Evolutionary conservation across 139 green algal genomes (phyloP).

Genomic region (Eudorina sp.): DNA sequence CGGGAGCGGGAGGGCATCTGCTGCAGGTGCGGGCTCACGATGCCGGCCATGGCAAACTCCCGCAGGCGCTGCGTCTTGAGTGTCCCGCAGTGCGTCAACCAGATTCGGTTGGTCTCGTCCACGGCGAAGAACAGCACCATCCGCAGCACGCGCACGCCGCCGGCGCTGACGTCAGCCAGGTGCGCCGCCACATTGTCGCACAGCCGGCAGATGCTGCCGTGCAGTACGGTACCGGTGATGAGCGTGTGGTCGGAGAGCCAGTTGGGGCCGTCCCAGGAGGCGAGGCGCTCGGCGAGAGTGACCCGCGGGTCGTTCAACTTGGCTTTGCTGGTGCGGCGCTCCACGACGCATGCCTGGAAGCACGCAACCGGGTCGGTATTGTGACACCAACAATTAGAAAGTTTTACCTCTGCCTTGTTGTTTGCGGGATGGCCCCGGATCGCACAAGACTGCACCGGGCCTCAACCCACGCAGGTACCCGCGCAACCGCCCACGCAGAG

Average conservation of each 20-base stretch:
- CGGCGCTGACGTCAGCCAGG: conserved; percentile 47
- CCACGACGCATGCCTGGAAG: conserved; percentile 34
- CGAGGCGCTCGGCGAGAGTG: conserved; percentile 42
- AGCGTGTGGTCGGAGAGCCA: conserved; percentile 38
- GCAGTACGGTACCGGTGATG: conserved; percentile 42
- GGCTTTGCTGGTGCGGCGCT: conserved; percentile 45
- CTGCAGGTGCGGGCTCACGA: not conserved
- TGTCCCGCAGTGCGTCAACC: conserved; percentile 55
- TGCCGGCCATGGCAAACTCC: not conserved
- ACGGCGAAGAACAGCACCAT: conserved; percentile 64
- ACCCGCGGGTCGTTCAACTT: conserved; percentile 37
- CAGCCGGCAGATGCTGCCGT: conserved; percentile 3
- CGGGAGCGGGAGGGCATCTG: not conserved
- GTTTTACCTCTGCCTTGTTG: too few species aligned
- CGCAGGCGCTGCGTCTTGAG: conserved; percentile 43
- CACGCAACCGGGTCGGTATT: too few species aligned
- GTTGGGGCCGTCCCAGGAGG: conserved; percentile 38
- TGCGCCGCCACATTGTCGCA: conserved; percentile 55
- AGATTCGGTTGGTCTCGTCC: conserved; percentile 58
- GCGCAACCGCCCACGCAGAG: too few species aligned
- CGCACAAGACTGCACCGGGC: too few species aligned
- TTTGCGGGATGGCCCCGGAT: too few species aligned
- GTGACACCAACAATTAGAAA: too few species aligned
- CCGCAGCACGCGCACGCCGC: conserved; percentile 34
- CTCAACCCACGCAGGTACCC: too few species aligned